Percentiles rank a stretch among this genome's conserved stretches.
These are phyloP conservation scores for Colletotrichum nymphaeae DNA, from an alignment of 2,329 filamentous ascomycete species.

Conservation along the genomic window DNA sequence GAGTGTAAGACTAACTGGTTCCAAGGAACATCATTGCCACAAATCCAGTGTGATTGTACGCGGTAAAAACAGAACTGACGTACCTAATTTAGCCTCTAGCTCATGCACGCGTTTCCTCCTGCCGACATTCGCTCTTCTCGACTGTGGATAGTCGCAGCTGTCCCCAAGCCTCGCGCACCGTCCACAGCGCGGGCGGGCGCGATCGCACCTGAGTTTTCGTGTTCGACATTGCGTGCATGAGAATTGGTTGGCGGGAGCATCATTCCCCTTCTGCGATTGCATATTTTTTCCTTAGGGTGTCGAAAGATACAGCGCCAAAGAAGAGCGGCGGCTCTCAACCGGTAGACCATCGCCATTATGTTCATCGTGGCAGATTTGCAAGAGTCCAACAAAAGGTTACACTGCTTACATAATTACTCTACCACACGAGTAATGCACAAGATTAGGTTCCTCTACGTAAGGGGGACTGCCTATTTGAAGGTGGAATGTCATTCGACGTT, in stretches of 20 bases:
- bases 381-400: not conserved
- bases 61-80: not conserved
- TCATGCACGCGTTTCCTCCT: constrained; percentile 43
- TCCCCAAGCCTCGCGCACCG: constrained; percentile 39
- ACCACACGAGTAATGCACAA: not conserved
- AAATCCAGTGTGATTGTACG: too few species aligned
- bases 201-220: constrained; percentile 45
- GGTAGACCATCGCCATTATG: too few species aligned
- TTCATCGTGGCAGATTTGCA: too few species aligned
- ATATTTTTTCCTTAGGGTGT: not conserved
- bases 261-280: constrained; percentile 1
- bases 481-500: not conserved
- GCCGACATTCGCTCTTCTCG: constrained; percentile 34
- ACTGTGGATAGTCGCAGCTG: constrained; percentile 42
- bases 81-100: constrained; percentile 36
- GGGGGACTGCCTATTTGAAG: not conserved
- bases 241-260: constrained; percentile 18
- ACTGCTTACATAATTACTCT: not conserved
- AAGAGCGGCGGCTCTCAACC: too few species aligned
- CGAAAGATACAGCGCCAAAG: not conserved
- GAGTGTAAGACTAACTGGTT: constrained; percentile 21
- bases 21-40: too few species aligned
- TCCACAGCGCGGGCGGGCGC: constrained; percentile 39
- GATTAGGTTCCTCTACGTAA: not conserved
- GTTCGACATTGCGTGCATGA: constrained; percentile 43